Evolutionary conservation across 78 protist genomes (phyloP).

Genomic region (Monosiga brevicollis): DNA sequence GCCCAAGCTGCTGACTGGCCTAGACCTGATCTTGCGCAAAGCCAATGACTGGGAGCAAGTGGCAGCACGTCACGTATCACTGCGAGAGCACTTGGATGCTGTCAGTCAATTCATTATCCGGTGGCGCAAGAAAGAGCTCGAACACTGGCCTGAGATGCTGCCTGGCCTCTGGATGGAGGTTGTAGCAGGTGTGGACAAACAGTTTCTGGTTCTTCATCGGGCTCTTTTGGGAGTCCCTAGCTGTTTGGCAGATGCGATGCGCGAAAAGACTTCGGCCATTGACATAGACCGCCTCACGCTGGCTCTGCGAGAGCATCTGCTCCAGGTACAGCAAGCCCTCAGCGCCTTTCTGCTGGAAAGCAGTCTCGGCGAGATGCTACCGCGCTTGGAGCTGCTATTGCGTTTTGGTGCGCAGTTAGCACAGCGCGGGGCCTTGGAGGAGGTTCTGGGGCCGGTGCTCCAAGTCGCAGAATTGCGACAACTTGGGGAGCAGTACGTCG

Average conservation of each 20-base stretch:
- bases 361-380: constrained; percentile 2
- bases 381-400: constrained; percentile 13
- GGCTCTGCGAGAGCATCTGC: not conserved
- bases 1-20: constrained; percentile 23
- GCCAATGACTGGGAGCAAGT: constrained; percentile 52
- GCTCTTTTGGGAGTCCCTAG: not conserved
- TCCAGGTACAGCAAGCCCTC: not conserved
- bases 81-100: constrained; percentile 1
- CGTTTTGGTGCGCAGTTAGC: constrained; percentile 1
- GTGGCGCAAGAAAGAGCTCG: constrained; percentile 52
- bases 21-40: constrained; percentile 35
- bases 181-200: not conserved
- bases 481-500: too few species aligned
- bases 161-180: not conserved
- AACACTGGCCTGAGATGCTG: constrained; percentile 41
- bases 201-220: constrained; percentile 6
- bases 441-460: too few species aligned
- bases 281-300: too few species aligned
- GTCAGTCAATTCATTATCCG: constrained; percentile 21
- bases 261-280: too few species aligned
- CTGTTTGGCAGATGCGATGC: too few species aligned
- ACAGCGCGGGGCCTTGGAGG: too few species aligned
- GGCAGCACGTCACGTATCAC: constrained; percentile 27
- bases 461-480: too few species aligned
- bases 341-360: not conserved